Conservation (phyloP, 352 stramenopile species). For the Phytophthora macrochlamydospora region DNA sequence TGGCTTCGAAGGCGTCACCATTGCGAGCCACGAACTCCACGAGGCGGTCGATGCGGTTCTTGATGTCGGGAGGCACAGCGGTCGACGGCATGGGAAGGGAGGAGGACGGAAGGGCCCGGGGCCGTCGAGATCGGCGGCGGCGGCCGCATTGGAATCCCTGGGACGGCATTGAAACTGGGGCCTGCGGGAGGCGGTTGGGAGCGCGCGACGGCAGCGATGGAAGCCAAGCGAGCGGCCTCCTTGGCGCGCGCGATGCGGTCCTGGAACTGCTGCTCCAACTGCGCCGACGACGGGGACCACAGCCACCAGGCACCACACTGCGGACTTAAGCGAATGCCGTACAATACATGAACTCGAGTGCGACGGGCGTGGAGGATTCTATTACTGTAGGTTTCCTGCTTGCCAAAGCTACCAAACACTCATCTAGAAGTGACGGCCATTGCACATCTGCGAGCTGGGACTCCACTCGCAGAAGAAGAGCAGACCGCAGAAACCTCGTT, state of each 20-base stretch:
- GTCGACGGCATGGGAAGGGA: not conserved
- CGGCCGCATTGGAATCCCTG: slow-evolving; percentile 15
- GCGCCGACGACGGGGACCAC: slow-evolving; percentile 15
- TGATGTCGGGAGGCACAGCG: slow-evolving; percentile 40
- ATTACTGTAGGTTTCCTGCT: not conserved
- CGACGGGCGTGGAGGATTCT: not conserved
- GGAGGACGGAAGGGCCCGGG: not conserved
- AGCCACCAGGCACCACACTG: not conserved
- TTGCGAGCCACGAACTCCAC: slow-evolving; percentile 69
- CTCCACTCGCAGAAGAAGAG: slow-evolving; percentile 37
- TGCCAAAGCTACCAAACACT: not conserved
- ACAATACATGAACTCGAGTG: not conserved
- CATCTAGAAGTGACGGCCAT: slow-evolving; percentile 17
- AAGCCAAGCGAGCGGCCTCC: slow-evolving; percentile 55
- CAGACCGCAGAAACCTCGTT: slow-evolving; percentile 27
- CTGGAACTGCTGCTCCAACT: slow-evolving; percentile 53
- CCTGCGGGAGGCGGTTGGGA: slow-evolving; percentile 2
- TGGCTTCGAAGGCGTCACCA: slow-evolving; percentile 58
- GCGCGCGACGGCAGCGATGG: slow-evolving; percentile 43
- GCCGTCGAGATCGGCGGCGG: slow-evolving; percentile 15
- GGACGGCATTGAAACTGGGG: slow-evolving; percentile 11
- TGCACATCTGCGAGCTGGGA: slow-evolving; percentile 13
- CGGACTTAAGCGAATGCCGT: not conserved
- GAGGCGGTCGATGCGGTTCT: slow-evolving; percentile 59
- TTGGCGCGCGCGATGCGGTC: slow-evolving; percentile 61